Percentiles rank a stretch among this genome's conserved stretches.
phyloP scores from a whole-genome alignment of 257 asterid genomes.

The Solanum arcanum region DNA sequence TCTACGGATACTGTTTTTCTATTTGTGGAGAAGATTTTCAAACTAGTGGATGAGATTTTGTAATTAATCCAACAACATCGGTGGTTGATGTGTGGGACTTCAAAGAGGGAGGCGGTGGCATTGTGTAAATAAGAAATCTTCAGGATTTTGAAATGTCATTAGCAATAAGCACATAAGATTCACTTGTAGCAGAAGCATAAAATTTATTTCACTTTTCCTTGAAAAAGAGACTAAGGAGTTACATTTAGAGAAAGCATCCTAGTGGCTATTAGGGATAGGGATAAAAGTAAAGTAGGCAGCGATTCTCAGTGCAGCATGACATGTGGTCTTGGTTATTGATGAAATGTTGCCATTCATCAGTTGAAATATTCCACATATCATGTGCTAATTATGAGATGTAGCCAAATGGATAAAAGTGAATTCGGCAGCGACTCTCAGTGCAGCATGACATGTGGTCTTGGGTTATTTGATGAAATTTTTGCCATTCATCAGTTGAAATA shows the following conservation, averaged over 20 bases:
- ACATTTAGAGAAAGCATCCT: not conserved
- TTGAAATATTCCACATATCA: not conserved
- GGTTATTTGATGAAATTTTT: not conserved
- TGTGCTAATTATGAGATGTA: not conserved
- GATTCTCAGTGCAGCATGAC: not conserved
- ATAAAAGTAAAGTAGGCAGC: not conserved
- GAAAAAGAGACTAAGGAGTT: not conserved
- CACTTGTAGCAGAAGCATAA: not conserved
- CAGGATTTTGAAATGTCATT: not conserved
- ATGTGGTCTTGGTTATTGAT: not conserved
- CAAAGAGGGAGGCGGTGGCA: not conserved
- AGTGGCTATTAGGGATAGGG: not conserved
- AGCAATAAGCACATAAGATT: not conserved
- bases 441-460: not conserved
- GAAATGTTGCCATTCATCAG: not conserved
- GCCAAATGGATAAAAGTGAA: too few relatives aligned
- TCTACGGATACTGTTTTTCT: not conserved
- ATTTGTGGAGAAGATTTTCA: not conserved
- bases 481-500: not conserved
- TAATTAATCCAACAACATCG: not conserved
- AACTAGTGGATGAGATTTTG: not conserved
- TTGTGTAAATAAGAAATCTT: not conserved
- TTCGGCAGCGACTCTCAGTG: not conserved
- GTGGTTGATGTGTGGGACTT: not conserved
- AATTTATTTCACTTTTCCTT: not conserved